Percentiles rank a stretch among this genome's conserved stretches.
Evolutionary conservation across 441 rosid genomes (phyloP).

Genomic region (Croton setiger): DNA sequence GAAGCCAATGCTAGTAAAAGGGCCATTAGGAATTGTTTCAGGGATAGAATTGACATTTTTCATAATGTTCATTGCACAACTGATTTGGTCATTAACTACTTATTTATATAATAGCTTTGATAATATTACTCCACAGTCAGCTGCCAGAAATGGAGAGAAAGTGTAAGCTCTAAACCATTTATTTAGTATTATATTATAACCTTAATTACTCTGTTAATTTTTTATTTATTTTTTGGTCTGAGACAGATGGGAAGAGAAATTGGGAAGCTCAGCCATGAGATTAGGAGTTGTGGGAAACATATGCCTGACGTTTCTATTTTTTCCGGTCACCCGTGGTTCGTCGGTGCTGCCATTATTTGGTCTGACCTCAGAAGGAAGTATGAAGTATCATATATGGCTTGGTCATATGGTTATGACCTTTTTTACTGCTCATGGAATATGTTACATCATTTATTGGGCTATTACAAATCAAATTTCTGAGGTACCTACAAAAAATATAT

Average conservation of each 20-base stretch:
- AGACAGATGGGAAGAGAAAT: conserved; percentile 44
- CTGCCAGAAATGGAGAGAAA: conserved; percentile 11
- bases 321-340: conserved; percentile 57
- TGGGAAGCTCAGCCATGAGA: conserved; percentile 27
- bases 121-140: conserved; percentile 19
- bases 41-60: conserved; percentile 38
- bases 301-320: conserved; percentile 50
- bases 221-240: too few relatives aligned
- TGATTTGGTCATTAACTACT: conserved; percentile 43
- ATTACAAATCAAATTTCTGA: conserved; percentile 30
- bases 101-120: conserved; percentile 29
- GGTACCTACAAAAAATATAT: neutral
- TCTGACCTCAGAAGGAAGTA: conserved; percentile 49
- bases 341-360: conserved; percentile 53
- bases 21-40: conserved; percentile 50
- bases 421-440: conserved; percentile 46
- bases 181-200: too few relatives aligned
- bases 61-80: conserved; percentile 40
- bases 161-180: conserved; percentile 1
- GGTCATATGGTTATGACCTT: conserved; percentile 42
- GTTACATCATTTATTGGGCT: conserved; percentile 43
- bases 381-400: conserved; percentile 61
- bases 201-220: neutral
- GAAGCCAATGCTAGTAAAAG: conserved; percentile 40
- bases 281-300: conserved; percentile 54